Base-by-base conservation (phyloP, 768 basidiomycete genomes). In the Chalciporus sphaerocephalus region DNA sequence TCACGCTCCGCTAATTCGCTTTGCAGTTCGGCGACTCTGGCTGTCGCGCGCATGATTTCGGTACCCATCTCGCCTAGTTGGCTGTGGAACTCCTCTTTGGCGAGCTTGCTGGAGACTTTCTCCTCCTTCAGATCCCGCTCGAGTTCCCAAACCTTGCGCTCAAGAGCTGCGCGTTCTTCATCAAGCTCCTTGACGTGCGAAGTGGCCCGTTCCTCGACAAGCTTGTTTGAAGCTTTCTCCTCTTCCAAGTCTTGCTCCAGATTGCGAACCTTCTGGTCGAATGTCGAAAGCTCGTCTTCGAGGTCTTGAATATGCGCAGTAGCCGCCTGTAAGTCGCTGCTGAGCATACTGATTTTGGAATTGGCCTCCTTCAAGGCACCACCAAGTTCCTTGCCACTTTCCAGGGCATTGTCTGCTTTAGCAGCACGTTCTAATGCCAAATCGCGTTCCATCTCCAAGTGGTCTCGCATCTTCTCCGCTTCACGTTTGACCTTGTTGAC, bases 281-380 rank as follows among this genome's bases (percentile, higher is more conserved):
- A n/a, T n/a, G n/a, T n/a, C n/a, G n/a, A n/a, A n/a, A n/a, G n/a
- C n/a, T n/a, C n/a, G n/a, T n/a, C n/a, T n/a, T n/a, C n/a, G n/a
- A n/a, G n/a, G n/a, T n/a, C n/a, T n/a, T n/a, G n/a, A n/a, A n/a
- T n/a, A n/a, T n/a, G 30, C 4, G 30, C 30, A 32, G 30, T 32
- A 4, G 30, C 78, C 46, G 73, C 77, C 53, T 77, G 74, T 33
- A 90, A 63, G 41, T 87, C 81, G 12, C 70, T 69, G 57, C 76
- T 75, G 35, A 83, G 66, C 40, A 74, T 67, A 23, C 67, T 74
- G 28, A 85, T 67, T 16, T 76, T 74, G 44, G 81, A 74, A 48
- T 87, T 85, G 16, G 83, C 84, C 32, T 81, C 79, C 47, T 73
- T 75, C 45, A 88, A 57, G 41, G 83, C 83, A 0, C 77, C 76